Evolutionary conservation across 2,329 filamentous ascomycete species (phyloP), one percentile per base, ranked within the genome.

Genomic region (Westerdykella aurantiaca): DNA sequence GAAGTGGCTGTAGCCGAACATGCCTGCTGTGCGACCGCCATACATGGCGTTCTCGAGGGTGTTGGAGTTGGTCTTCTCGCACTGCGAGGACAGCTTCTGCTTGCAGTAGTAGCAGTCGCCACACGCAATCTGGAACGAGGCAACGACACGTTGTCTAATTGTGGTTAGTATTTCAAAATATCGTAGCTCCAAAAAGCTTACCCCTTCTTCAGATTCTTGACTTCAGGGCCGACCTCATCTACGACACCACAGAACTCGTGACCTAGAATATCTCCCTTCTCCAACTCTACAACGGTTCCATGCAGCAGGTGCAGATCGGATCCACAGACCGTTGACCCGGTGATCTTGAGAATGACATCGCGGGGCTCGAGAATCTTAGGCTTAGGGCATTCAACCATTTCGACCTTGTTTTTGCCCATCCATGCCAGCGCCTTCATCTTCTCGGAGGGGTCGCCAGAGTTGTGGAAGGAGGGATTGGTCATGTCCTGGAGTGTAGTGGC

Each of bases 281-380:
- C 61, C 44, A 76, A 48, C 60, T 76, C 70, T n/a, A 76, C 64
- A 14, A 76, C 67, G 6, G 57, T 60, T 47, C 64, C 62, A 56
- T 76, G 72, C 11, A 75, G 67, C 18, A 86, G 66, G 60, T 82
- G 79, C 12, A 82, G 67, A 52, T 82, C 79, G 37, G 74, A 79
- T 31, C 79, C 79, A 60, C 79, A 82, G 34, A 82, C 76, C 2
- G 80, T 82, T 48, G 72, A 78, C 31, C 79, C 79, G 6, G 80
- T 94, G 29, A 95, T 79, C 60, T 84, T 88, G 53, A 93, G 72
- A 47, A 95, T 88, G 10, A 90, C 86, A 60, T 94, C 88, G 41
- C 72, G 71, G 35, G 81, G 76, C 63, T 93, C 86, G 21, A 91
- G 64, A 23, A 93, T 74, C 55, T 77, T 81, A 2, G 88, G 88